Base-by-base conservation (phyloP, 805 yeast genomes). In the Metschnikowia continentalis region DNA sequence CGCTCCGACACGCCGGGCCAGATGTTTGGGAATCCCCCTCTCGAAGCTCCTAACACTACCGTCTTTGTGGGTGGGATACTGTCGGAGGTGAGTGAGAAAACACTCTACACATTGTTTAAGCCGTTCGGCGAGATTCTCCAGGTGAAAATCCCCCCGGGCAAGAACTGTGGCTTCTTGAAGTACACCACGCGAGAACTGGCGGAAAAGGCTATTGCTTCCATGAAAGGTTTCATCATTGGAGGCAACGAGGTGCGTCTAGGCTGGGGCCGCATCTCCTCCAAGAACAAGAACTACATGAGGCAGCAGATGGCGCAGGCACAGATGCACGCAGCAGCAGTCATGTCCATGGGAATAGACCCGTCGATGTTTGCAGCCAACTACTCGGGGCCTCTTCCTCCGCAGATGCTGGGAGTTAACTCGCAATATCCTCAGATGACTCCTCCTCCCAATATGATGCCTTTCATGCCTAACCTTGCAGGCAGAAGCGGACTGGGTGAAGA, bases 191-290 rank as follows among this genome's bases (percentile, higher is more conserved):
- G 96, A 51, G 81, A 82, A 41, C 83, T 88, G 58, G 97, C 97
- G 1, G 97, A 91, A 68, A 77, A 77, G 49, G 96, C 97, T 10
- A 87, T 90, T 54, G 75, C 81, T 35, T 86, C 84, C 55, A 86
- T 90, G 95, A 96, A 90, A 69, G 96, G 96, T 8, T 88, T 83
- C 64, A 89, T 90, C 35, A 84, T 90, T 59, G 92, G 91, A 46
- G 90, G 88, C 51, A 84, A 88, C 51, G 78, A 92, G 54, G 83
- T 90, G 45, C 76, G 96, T 59, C 77, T 90, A 51, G 84, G 92
- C 47, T 90, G 97, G 97, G 97, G 97, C 32, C 78, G 90, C 58
- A 76, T 47, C 39, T 69, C 72, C 1, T 47, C 49, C 33, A 37
- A 32, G 48, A 51, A 48, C 45, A 52, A 46, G 36, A 35, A 26